Conservation (phyloP, 306 rosid genomes). For the Quercus cerris region DNA sequence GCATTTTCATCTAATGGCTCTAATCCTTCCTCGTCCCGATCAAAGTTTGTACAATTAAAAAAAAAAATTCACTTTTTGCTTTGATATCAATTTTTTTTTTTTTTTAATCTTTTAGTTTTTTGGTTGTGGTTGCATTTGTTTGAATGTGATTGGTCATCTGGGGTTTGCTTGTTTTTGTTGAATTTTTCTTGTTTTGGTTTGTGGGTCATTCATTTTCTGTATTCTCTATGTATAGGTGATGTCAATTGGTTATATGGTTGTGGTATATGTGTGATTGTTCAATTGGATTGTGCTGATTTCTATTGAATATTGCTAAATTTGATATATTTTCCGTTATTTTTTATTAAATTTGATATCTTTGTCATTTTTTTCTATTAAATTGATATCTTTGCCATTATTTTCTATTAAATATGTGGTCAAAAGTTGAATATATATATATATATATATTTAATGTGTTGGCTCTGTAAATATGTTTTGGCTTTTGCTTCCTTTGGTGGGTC, state of each 20-base stretch:
- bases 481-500: background rate
- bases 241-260: background rate
- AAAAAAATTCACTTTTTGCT: background rate
- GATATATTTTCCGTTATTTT: background rate
- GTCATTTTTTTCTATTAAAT: background rate
- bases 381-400: background rate
- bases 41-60: slow-evolving; percentile 31
- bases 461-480: background rate
- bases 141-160: background rate
- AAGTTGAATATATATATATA: no score
- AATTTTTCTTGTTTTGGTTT: background rate
- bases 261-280: background rate
- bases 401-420: background rate
- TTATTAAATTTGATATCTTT: background rate
- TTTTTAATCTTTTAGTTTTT: background rate
- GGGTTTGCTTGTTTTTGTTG: background rate
- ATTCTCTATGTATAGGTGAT: background rate
- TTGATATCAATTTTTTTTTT: no score
- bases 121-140: background rate
- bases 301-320: background rate
- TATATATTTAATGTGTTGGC: no score
- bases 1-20: slow-evolving; percentile 27
- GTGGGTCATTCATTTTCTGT: no score
- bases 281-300: background rate
- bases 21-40: slow-evolving; percentile 26